Base-by-base conservation (phyloP, 352 stramenopile genomes). In the Detonula confervacea region DNA sequence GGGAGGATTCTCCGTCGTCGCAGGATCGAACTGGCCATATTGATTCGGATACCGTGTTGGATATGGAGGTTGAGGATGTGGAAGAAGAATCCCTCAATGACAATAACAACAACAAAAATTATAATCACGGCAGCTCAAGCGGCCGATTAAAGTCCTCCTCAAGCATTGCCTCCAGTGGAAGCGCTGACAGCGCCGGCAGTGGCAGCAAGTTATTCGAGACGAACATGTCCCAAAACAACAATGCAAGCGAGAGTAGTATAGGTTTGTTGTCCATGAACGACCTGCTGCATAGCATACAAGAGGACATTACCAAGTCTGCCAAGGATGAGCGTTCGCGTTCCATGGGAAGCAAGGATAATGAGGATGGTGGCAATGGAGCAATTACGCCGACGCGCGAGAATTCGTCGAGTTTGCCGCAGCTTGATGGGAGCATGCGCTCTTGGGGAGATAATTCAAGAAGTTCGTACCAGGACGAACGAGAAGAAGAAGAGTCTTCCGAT, bases 261-360 rank as follows among this genome's bases (percentile, higher is more conserved):
- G 63, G 63, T 9, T 16, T 61, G 5, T 25, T 73, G 14, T 73
- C 64, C 0, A 61, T 73, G 46, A 49, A 73, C 29, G 64, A 73
- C 49, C 44, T 73, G 49, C 20, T 73, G 37, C 47, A 54, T 29
- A 63, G 47, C 2, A 73, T 73, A 42, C 35, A 60, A 18, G 54
- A 73, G 25, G 64, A 73, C 6, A 56, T 69, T 69, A 47, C 24
- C 27, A 29, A 63, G 42, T 5, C 61, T 30, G 46, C 9, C 18
- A 29, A 47, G 2, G 22, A 6, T 27, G n/a, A 20, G 1, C 25
- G 24, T 12, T 64, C 55, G 6, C 47, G 47, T 11, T 6, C 6
- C 18, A 16, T 16, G 47, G 6, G 24, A 29, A 57, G 24, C 47
- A 57, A 5, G 6, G 47, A n/a, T n/a, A n/a, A n/a, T n/a, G n/a